phyloP scores from a whole-genome alignment of 1,284 basidiomycete species.

The Ustilago shanxiensis region DNA sequence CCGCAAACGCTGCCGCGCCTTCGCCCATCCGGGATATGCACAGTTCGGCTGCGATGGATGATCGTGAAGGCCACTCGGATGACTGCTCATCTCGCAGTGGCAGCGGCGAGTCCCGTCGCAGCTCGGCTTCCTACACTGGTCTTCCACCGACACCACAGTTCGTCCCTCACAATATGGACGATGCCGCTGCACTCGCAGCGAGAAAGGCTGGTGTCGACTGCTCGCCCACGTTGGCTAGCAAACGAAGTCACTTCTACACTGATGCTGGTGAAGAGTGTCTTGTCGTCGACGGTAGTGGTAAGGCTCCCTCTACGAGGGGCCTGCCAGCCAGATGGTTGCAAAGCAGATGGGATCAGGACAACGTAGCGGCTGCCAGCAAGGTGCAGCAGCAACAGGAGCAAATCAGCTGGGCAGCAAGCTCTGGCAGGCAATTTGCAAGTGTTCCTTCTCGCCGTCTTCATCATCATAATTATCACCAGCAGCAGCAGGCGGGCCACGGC shows the following conservation, averaged over 20 bases:
- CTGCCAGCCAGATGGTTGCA: slow-evolving; percentile 42
- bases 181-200: background rate
- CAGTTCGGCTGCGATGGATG: slow-evolving; percentile 34
- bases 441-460: slow-evolving; percentile 11
- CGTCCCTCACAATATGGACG: slow-evolving; percentile 41
- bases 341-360: slow-evolving; percentile 38
- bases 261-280: slow-evolving; percentile 21
- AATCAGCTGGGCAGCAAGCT: slow-evolving; percentile 8
- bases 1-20: slow-evolving; percentile 14
- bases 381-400: slow-evolving; percentile 17
- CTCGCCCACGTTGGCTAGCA: slow-evolving; percentile 39
- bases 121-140: slow-evolving; percentile 59
- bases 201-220: slow-evolving; percentile 9
- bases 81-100: slow-evolving; percentile 55
- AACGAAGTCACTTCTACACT: slow-evolving; percentile 18
- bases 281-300: slow-evolving; percentile 16
- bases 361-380: slow-evolving; percentile 10
- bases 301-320: slow-evolving; percentile 21
- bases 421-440: slow-evolving; percentile 27
- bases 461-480: slow-evolving; percentile 21
- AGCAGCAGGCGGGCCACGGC: slow-evolving; percentile 13
- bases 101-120: slow-evolving; percentile 49
- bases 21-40: slow-evolving; percentile 21
- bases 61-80: slow-evolving; percentile 42
- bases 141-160: slow-evolving; percentile 59